Base-by-base conservation (phyloP, 169 alveolate genomes). In the Eimeria acervulina region DNA sequence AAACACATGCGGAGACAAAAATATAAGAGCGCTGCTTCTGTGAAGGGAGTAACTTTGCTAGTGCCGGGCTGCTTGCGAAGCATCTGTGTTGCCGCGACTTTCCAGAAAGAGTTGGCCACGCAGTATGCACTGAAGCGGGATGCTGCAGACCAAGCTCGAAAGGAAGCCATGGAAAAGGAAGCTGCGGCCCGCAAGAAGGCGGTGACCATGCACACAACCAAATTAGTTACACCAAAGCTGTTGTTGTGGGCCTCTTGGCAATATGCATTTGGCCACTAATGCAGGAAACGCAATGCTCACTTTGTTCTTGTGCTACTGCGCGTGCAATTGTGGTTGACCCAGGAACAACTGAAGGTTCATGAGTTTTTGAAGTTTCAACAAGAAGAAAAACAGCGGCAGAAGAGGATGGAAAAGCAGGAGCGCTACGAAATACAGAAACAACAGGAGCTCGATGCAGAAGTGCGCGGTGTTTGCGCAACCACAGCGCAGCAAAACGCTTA, bases 71-170 rank as follows among this genome's bases (percentile, higher is more conserved):
- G 23, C 66, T 44, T 44, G 66, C 63, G 88, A 26, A 78, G 8
- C 26, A 21, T n/a, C 40, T 47, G 76, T 52, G 47, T 51, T 83
- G 91, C 36, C 26, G 59, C 47, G 40, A 1, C 19, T 59, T 55
- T 5, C n/a, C 63, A 87, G 93, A 87, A 87, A 28, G 93, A 87
- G 80, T n/a, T 87, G 59, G 93, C 93, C 26, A 87, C 93, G n/a
- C 80, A 59, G 80, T 55, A 26, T 61, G 93, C 93, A 44, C 78
- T 87, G 47, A 87, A 87, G 93, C 19, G 93, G 51, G 93, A 87
- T 36, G 81, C 81, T 13, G 93, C 78, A 7, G 93, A 87, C 40
- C 93, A 87, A 38, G 93, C 93, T 28, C 93, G 81, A 36, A 33
- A 70, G 78, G 83, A 87, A 23, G 80, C 80, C 40, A 55, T 87